Conservation (phyloP, 495 filamentous ascomycete genomes). For the Xylaria cubensis region DNA sequence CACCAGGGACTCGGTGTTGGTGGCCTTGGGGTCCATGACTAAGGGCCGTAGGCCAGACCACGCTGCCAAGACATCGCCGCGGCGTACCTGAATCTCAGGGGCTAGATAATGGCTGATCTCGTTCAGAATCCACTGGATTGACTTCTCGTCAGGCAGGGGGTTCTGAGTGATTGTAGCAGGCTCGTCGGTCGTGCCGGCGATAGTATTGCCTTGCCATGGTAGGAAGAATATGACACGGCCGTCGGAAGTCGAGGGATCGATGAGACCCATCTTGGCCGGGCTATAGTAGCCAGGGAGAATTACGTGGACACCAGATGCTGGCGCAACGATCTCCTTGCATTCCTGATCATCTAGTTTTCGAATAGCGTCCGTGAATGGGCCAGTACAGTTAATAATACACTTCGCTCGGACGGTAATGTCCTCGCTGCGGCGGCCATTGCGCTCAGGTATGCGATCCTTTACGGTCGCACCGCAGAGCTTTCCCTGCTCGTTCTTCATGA, state of each 20-base stretch:
- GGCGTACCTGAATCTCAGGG: conserved; percentile 90
- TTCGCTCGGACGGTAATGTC: conserved; percentile 82
- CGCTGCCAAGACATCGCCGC: conserved; percentile 92
- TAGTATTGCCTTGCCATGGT: conserved; percentile 99
- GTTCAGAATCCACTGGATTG: conserved; percentile 95
- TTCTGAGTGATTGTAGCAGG: conserved; percentile 81
- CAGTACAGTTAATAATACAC: conserved; percentile 96
- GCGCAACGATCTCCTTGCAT: conserved; percentile 87
- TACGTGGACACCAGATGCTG: conserved; percentile 92
- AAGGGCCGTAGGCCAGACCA: conserved; percentile 96
- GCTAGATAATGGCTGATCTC: conserved; percentile 90
- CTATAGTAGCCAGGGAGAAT: conserved; percentile 96
- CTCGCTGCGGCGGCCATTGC: conserved; percentile 52
- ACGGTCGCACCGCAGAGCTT: conserved; percentile 79
- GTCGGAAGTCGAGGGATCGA: conserved; percentile 93
- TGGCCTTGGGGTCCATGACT: conserved; percentile 91
- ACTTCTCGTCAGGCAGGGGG: conserved; percentile 87
- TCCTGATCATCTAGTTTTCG: conserved; percentile 82
- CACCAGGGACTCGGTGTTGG: conserved; percentile 92
- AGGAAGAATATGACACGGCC: conserved; percentile 99
- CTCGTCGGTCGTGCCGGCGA: conserved; percentile 94
- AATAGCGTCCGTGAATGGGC: conserved; percentile 92
- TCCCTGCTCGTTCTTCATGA: conserved; percentile 81
- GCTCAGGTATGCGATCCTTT: conserved; percentile 74
- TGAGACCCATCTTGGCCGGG: conserved; percentile 93